Evolutionary conservation across 169 alveolate genomes (phyloP).

Genomic region (Cryptosporidium ryanae): DNA sequence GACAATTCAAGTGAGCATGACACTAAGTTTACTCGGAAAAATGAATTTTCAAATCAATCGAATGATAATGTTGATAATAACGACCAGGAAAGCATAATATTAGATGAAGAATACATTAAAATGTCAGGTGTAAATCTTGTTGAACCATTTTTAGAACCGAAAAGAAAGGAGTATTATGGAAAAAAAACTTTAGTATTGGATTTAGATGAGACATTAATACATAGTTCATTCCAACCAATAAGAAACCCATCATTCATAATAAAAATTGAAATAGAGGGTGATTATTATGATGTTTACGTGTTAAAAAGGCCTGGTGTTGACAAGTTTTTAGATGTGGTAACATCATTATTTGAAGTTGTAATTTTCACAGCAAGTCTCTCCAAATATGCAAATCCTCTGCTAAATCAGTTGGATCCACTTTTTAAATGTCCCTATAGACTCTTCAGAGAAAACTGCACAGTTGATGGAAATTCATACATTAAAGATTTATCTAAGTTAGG

Average conservation of each 20-base stretch:
- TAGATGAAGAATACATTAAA: constrained; percentile 22
- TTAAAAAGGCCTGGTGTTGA: constrained; percentile 86
- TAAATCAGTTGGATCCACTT: constrained; percentile 82
- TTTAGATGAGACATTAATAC: constrained; percentile 84
- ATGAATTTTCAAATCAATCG: neutral
- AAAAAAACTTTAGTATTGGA: constrained; percentile 82
- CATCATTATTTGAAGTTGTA: constrained; percentile 83
- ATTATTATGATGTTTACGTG: constrained; percentile 81
- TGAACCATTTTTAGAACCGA: constrained; percentile 70
- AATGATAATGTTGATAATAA: neutral
- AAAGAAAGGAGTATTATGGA: constrained; percentile 72
- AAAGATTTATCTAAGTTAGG: constrained; percentile 89
- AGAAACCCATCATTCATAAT: constrained; percentile 77
- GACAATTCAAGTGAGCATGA: neutral
- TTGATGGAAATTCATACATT: constrained; percentile 79
- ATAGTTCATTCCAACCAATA: constrained; percentile 78
- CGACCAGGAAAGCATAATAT: constrained; percentile 25
- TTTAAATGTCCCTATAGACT: constrained; percentile 82
- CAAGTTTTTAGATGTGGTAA: constrained; percentile 80
- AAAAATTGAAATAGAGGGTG: constrained; percentile 82
- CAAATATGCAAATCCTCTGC: constrained; percentile 87
- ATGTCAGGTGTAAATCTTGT: constrained; percentile 1
- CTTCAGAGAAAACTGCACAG: constrained; percentile 85
- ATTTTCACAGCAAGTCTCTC: constrained; percentile 86
- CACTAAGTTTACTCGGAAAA: neutral